Percentiles rank a stretch among this genome's conserved stretches.
Evolutionary conservation across 805 yeast species (phyloP).

Genomic region (Teunomyces atbi): DNA sequence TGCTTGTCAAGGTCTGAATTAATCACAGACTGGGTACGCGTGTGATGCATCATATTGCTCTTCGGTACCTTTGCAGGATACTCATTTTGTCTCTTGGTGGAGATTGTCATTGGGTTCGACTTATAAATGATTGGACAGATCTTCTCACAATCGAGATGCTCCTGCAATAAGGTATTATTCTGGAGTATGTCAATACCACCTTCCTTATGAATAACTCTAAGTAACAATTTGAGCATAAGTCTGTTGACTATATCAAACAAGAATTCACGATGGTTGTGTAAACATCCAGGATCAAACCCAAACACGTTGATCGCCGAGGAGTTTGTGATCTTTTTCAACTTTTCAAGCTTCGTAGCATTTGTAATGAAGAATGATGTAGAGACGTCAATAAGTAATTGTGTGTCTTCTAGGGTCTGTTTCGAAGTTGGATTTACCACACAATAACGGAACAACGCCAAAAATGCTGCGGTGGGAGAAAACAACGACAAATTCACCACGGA

Average conservation of each 20-base stretch:
- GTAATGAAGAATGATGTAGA: constrained; percentile 16
- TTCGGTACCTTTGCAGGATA: neutral
- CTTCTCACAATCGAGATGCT: constrained; percentile 1
- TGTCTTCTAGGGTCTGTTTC: constrained; percentile 25
- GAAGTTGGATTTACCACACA: constrained; percentile 26
- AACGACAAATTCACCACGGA: constrained; percentile 30
- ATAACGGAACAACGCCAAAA: constrained; percentile 13
- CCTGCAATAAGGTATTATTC: neutral
- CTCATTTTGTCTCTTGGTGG: neutral
- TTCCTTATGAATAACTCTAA: neutral
- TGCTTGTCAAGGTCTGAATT: neutral
- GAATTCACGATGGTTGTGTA: constrained; percentile 1
- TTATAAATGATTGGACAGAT: neutral
- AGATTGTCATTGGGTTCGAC: neutral
- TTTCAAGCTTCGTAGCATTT: neutral
- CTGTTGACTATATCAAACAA: constrained; percentile 2
- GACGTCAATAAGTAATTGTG: constrained; percentile 25
- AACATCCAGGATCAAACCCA: constrained; percentile 3
- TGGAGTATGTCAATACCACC: neutral
- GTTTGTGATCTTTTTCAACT: neutral
- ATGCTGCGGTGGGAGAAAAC: constrained; percentile 31
- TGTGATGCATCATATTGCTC: neutral
- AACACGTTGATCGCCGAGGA: neutral
- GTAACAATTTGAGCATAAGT: constrained; percentile 1
- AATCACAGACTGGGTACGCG: neutral